Base-by-base conservation (phyloP, 306 rosid genomes). In the Phaseolus lunatus region DNA sequence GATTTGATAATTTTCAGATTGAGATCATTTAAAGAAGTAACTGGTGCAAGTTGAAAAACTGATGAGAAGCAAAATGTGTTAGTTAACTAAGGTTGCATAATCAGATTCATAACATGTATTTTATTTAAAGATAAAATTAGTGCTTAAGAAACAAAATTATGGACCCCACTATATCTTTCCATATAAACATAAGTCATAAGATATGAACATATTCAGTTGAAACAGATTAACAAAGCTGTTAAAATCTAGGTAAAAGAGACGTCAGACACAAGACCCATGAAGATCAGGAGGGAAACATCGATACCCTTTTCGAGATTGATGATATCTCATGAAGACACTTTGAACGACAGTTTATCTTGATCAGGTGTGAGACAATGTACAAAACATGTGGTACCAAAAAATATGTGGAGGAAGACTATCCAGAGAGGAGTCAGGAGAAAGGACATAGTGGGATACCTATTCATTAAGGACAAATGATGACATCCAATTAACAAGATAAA, bases 161-260 rank as follows among this genome's bases (percentile, higher is more conserved):
- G 12, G 53, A 23, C 77, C 77, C 39, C 39, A 72, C 7, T 27
- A 68, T 16, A 68, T 5, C 43, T 33, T 26, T 67, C 73, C 5
- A 27, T 52, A 52, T 59, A 29, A 45, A 75, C 19, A 11, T 20
- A 41, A 14, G n/a, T 5, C 5, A 61, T 10, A 65, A 29, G 65
- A 76, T 37, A 66, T 52, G 48, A 59, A 59, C 29, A 63, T 27
- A 37, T 39, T 77, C 20, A 24, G 20, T 33, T 31, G 12, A 49
- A 48, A 31, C 33, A 31, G 15, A 7, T 20, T 31, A 64, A 9
- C 9, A 33, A 62, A 57, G n/a, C n/a, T 4, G 9, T 44, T 44
- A 12, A 44, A 48, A 0, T 20, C 5, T 24, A 33, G 9, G 39
- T 5, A 33, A 33, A 6, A 24, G 27, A 24, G 27, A 2, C n/a